phyloP scores from a whole-genome alignment of 2,329 filamentous ascomycete genomes.

The Pyrenophora tritici-repentis region DNA sequence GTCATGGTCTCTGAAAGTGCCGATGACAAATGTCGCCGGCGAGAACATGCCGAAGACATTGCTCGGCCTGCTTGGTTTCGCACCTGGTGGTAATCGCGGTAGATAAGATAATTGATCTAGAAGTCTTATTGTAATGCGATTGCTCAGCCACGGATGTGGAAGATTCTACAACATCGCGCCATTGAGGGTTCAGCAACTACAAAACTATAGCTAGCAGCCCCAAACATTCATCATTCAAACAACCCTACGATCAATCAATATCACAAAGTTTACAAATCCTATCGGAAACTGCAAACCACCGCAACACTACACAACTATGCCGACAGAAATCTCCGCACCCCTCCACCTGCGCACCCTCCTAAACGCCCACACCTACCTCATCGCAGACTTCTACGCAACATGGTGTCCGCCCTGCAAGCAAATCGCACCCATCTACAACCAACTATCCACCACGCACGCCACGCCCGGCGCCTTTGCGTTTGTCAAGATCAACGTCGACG shows the following conservation, averaged over 20 bases:
- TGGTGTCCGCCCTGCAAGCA: slow-evolving; percentile 64
- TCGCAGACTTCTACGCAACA: slow-evolving; percentile 59
- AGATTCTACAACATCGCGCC: slow-evolving; percentile 28
- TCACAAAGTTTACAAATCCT: not conserved
- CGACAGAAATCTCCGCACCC: slow-evolving; percentile 38
- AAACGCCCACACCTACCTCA: slow-evolving; percentile 46
- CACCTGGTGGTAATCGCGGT: too few species aligned
- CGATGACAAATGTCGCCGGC: slow-evolving; percentile 31
- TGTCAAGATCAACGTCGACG: slow-evolving; percentile 62
- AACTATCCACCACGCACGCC: slow-evolving; percentile 56
- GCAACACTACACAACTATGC: slow-evolving; percentile 24
- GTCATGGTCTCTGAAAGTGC: slow-evolving; percentile 1
- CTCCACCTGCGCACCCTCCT: slow-evolving; percentile 46
- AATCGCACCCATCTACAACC: slow-evolving; percentile 58
- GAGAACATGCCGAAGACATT: slow-evolving; percentile 8
- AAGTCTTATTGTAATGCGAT: too few species aligned
- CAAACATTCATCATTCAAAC: too few species aligned
- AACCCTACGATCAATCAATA: not conserved
- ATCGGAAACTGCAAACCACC: not conserved
- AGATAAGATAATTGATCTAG: too few species aligned
- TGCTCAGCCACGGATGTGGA: too few species aligned
- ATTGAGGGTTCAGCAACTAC: not conserved
- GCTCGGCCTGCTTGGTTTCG: too few species aligned
- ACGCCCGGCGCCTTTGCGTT: slow-evolving; percentile 55
- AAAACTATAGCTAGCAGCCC: not conserved